phyloP scores from a whole-genome alignment of 495 filamentous ascomycete genomes.

The Daldinia concentrica region DNA sequence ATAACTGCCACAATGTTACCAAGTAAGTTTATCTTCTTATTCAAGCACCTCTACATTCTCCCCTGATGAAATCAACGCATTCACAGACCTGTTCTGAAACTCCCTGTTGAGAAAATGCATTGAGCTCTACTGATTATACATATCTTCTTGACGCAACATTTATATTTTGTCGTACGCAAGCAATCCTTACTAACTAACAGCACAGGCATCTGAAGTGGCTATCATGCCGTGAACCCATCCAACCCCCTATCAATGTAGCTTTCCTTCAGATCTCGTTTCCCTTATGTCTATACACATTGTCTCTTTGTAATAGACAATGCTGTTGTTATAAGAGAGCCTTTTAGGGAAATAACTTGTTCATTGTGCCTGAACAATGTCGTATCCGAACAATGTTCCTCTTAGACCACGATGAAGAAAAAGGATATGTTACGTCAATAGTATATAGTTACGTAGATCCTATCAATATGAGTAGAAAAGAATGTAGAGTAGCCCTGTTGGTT shows the following conservation, averaged over 20 bases:
- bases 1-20: background rate
- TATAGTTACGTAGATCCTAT: background rate
- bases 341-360: background rate
- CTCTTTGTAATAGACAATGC: conserved; percentile 24
- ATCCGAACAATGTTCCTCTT: background rate
- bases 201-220: background rate
- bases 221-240: background rate
- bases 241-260: background rate
- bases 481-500: background rate
- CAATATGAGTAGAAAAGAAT: background rate
- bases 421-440: background rate
- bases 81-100: conserved; percentile 70
- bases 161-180: background rate
- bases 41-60: conserved; percentile 5
- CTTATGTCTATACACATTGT: background rate
- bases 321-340: conserved; percentile 10
- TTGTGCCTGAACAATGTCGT: conserved; percentile 18
- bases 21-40: conserved; percentile 26
- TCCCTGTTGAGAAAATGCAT: conserved; percentile 60
- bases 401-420: background rate
- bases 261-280: background rate
- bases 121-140: conserved; percentile 50
- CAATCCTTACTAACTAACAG: conserved; percentile 5
- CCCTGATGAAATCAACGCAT: conserved; percentile 60
- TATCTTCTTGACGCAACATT: background rate